A percentile compares a stretch with the other conserved stretches of the same genome.
These are phyloP conservation scores for Exophiala sideris DNA, from an alignment of 2,329 filamentous ascomycete genomes.

Conservation along the genomic window DNA sequence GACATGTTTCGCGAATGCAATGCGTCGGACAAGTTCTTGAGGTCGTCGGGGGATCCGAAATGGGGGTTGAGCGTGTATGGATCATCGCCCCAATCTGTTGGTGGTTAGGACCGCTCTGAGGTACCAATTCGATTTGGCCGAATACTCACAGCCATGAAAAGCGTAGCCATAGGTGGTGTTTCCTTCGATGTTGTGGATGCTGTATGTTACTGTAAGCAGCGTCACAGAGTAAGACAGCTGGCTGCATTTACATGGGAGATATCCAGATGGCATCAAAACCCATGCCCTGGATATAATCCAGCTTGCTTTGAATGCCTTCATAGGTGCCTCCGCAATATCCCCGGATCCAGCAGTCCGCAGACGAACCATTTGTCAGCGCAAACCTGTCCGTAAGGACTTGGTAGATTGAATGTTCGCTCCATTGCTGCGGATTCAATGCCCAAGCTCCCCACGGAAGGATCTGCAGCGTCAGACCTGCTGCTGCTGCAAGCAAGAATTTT, in stretches of 20 bases:
- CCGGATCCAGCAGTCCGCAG: constrained; percentile 34
- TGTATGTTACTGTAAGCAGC: too few relatives aligned
- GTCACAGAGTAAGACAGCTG: too few relatives aligned
- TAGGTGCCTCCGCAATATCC: constrained; percentile 53
- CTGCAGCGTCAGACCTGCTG: too few relatives aligned
- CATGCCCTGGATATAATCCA: constrained; percentile 51
- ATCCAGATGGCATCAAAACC: constrained; percentile 51
- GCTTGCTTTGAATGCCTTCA: constrained; percentile 45
- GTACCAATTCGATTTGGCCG: too few relatives aligned
- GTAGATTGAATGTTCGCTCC: constrained; percentile 46
- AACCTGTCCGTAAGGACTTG: constrained; percentile 49
- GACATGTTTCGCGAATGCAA: constrained; percentile 49
- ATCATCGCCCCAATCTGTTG: constrained; percentile 43
- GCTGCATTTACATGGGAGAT: constrained; percentile 34
- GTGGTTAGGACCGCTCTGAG: too few relatives aligned
- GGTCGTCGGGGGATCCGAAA: constrained; percentile 47
- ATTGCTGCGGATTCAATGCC: constrained; percentile 22
- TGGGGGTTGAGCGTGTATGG: constrained; percentile 48
- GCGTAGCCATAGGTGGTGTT: constrained; percentile 41
- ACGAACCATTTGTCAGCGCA: constrained; percentile 31
- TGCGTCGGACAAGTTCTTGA: constrained; percentile 45
- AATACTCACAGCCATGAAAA: constrained; percentile 44
- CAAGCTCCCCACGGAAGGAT: too few relatives aligned
- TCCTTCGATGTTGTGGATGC: constrained; percentile 34
- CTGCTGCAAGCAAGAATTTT: too few relatives aligned